Evolutionary conservation across 106 monocot species (phyloP).

Genomic region (Dioscorea alata): DNA sequence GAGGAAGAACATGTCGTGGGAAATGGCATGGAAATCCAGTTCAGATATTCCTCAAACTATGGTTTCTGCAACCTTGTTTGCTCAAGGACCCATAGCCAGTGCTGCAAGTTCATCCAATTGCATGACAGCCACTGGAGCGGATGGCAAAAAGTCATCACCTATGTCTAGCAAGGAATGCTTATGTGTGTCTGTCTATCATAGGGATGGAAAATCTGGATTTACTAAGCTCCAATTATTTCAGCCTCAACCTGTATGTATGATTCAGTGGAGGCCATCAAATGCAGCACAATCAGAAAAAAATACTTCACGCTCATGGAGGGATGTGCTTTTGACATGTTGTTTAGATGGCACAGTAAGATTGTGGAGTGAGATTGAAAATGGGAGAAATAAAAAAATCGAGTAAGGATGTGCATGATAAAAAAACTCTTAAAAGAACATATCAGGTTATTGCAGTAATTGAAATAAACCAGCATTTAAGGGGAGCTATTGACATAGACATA

Average conservation of each 20-base stretch:
- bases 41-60: constrained; percentile 53
- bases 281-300: constrained; percentile 17
- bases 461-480: constrained; percentile 57
- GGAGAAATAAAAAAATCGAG: constrained; percentile 29
- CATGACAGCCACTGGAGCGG: not conserved
- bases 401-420: constrained; percentile 40
- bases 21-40: constrained; percentile 50
- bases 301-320: constrained; percentile 26
- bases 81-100: constrained; percentile 67
- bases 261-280: constrained; percentile 83
- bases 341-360: constrained; percentile 84
- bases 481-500: constrained; percentile 53
- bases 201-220: constrained; percentile 37
- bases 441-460: constrained; percentile 84
- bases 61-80: constrained; percentile 67
- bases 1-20: constrained; percentile 52
- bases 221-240: constrained; percentile 48
- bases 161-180: constrained; percentile 18
- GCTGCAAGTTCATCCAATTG: constrained; percentile 13
- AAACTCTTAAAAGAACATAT: constrained; percentile 32
- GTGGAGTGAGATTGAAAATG: constrained; percentile 79
- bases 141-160: constrained; percentile 1
- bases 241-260: constrained; percentile 70
- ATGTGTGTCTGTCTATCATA: constrained; percentile 52
- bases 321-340: constrained; percentile 82